Evolutionary conservation across 306 rosid genomes (phyloP).

Genomic region (Coriaria nepalensis): DNA sequence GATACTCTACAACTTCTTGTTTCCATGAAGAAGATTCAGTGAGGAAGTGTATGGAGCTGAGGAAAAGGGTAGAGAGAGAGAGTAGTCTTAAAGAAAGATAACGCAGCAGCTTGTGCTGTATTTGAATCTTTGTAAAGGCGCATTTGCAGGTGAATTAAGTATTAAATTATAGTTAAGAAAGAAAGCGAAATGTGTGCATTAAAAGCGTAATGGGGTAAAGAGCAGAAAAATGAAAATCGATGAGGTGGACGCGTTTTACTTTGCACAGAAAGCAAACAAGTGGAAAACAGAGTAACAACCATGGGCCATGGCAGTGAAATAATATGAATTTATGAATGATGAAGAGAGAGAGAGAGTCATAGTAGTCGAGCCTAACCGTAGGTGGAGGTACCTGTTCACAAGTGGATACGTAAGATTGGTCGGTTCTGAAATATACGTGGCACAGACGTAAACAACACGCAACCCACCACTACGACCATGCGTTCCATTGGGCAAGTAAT

Average conservation of each 20-base stretch:
- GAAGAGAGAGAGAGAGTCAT: background rate
- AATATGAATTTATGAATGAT: no score
- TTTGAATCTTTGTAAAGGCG: no score
- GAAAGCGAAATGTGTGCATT: conserved; percentile 5
- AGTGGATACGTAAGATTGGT: conserved; percentile 8
- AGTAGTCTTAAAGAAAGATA: background rate
- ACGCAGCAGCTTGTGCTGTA: background rate
- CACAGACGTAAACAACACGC: conserved; percentile 24
- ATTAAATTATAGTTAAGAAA: conserved; percentile 11
- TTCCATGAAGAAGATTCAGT: background rate
- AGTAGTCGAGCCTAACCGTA: conserved; percentile 13
- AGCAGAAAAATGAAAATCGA: background rate
- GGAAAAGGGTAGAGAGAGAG: conserved; percentile 4
- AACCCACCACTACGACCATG: background rate
- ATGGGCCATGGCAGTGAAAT: no score
- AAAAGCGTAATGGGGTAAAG: background rate
- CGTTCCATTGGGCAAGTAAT: no score
- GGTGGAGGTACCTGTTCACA: conserved; percentile 11
- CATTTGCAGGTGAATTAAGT: no score
- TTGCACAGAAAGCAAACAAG: conserved; percentile 14
- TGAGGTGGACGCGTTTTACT: conserved; percentile 36
- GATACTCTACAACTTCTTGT: background rate
- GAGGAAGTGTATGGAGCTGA: background rate
- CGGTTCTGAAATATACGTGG: conserved; percentile 5
- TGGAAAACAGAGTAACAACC: background rate